A percentile compares a stretch with the other conserved stretches of the same genome.
phyloP scores from a whole-genome alignment of 2,329 filamentous ascomycete species.

The Thielaviopsis populi region DNA sequence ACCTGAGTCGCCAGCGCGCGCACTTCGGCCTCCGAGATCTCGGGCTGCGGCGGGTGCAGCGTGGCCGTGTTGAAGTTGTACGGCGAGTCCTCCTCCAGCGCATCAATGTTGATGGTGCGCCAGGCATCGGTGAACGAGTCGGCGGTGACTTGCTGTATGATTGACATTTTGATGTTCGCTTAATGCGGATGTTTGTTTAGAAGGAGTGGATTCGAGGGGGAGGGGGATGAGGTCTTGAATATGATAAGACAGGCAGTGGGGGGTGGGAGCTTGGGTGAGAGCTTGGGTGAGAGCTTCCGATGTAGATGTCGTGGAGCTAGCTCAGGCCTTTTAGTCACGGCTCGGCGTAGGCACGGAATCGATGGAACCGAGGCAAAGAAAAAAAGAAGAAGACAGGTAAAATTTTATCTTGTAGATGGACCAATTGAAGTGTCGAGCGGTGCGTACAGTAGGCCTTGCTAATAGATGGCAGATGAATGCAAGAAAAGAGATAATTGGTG shows the following conservation, averaged over 20 bases:
- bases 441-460: background rate
- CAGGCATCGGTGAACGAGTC: slow-evolving; percentile 48
- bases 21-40: slow-evolving; percentile 62
- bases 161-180: slow-evolving; percentile 36
- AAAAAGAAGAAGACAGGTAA: no score
- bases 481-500: background rate
- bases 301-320: slow-evolving; percentile 3
- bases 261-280: slow-evolving; percentile 5
- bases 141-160: slow-evolving; percentile 49
- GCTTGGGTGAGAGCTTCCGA: slow-evolving; percentile 7
- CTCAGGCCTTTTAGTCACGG: background rate
- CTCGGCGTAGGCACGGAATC: background rate
- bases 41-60: slow-evolving; percentile 60
- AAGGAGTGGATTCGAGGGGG: background rate
- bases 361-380: background rate
- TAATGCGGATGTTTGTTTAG: background rate
- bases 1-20: slow-evolving; percentile 67
- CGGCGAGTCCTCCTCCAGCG: slow-evolving; percentile 75
- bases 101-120: slow-evolving; percentile 91
- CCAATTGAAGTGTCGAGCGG: background rate
- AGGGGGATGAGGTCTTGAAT: no score
- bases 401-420: background rate
- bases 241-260: background rate
- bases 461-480: background rate
- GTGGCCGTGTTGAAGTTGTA: slow-evolving; percentile 82